Evolutionary conservation across 192 early-diverging fungal species (phyloP).

Genomic region (Entomortierella chlamydospora): DNA sequence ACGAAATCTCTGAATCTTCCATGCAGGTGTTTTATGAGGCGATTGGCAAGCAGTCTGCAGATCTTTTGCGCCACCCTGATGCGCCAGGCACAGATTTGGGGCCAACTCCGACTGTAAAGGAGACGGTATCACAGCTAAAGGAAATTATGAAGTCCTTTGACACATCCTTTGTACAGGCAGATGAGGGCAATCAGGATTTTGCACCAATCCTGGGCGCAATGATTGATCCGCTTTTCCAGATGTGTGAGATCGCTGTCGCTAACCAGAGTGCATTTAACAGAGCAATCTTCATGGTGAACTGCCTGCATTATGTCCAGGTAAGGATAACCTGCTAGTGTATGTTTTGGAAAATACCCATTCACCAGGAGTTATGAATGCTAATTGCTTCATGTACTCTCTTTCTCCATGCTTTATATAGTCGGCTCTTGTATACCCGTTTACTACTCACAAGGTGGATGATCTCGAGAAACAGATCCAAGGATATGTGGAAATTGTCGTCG

Average conservation of each 20-base stretch:
- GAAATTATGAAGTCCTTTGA: constrained; percentile 87
- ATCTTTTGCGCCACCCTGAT: constrained; percentile 49
- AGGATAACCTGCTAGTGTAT: no score
- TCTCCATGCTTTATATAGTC: constrained; percentile 49
- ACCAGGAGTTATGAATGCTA: not conserved
- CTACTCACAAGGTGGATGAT: constrained; percentile 61
- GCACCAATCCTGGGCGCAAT: constrained; percentile 71
- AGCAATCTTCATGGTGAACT: constrained; percentile 83
- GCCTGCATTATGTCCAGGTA: constrained; percentile 79
- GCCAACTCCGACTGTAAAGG: constrained; percentile 73
- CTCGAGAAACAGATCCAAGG: constrained; percentile 73
- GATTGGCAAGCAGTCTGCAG: constrained; percentile 42
- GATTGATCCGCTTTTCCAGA: constrained; percentile 79
- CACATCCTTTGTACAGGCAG: constrained; percentile 69
- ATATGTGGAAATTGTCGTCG: constrained; percentile 69
- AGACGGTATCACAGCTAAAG: constrained; percentile 76
- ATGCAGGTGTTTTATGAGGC: constrained; percentile 43
- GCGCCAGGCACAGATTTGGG: constrained; percentile 67
- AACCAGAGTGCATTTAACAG: constrained; percentile 67
- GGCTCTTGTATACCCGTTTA: constrained; percentile 75
- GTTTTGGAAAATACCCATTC: no score
- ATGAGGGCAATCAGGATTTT: constrained; percentile 71
- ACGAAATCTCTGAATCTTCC: constrained; percentile 60
- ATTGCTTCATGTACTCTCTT: not conserved
- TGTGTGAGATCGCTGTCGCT: constrained; percentile 70